Percentiles rank a stretch among this genome's conserved stretches.
Conservation (phyloP, 371 early-diverging fungal species). For the Umbelopsis sp. region DNA sequence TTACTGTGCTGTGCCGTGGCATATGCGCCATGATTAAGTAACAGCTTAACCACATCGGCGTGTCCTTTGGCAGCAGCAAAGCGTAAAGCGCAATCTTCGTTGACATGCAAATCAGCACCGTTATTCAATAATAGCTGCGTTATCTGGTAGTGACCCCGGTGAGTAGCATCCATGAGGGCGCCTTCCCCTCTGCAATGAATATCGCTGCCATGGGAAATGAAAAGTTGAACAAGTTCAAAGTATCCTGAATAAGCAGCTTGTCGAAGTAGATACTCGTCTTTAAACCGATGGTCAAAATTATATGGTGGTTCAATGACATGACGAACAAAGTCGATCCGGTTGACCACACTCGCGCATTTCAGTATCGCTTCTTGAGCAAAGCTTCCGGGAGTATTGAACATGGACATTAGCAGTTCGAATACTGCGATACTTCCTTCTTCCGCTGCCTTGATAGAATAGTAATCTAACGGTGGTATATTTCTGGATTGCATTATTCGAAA, state of each 20-base stretch:
- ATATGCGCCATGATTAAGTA: slow-evolving; percentile 34
- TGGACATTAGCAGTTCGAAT: slow-evolving; percentile 32
- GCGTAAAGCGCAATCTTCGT: slow-evolving; percentile 31
- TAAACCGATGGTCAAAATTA: slow-evolving; percentile 27
- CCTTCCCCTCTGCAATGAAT: slow-evolving; percentile 43
- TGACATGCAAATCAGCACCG: slow-evolving; percentile 36
- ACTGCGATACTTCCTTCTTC: slow-evolving; percentile 30
- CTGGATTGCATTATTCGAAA: slow-evolving; percentile 23
- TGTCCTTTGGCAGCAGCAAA: slow-evolving; percentile 29
- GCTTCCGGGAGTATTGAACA: slow-evolving; percentile 27
- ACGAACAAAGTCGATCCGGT: slow-evolving; percentile 32
- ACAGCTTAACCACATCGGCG: slow-evolving; percentile 12
- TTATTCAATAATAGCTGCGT: slow-evolving; percentile 29
- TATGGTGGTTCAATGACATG: slow-evolving; percentile 27
- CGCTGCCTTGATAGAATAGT: slow-evolving; percentile 33
- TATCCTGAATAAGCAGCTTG: slow-evolving; percentile 62
- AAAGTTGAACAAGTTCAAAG: slow-evolving; percentile 54
- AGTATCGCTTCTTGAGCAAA: slow-evolving; percentile 27
- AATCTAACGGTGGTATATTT: background rate
- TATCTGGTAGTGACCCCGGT: slow-evolving; percentile 29
- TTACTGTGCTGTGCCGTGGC: slow-evolving; percentile 23
- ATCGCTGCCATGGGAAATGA: slow-evolving; percentile 57
- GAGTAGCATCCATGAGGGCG: slow-evolving; percentile 42
- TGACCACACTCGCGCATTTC: slow-evolving; percentile 33
- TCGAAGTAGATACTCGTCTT: slow-evolving; percentile 34